A percentile compares a stretch with the other conserved stretches of the same genome.
phyloP scores from a whole-genome alignment of 108 stramenopile genomes.

The Tribonema minus region DNA sequence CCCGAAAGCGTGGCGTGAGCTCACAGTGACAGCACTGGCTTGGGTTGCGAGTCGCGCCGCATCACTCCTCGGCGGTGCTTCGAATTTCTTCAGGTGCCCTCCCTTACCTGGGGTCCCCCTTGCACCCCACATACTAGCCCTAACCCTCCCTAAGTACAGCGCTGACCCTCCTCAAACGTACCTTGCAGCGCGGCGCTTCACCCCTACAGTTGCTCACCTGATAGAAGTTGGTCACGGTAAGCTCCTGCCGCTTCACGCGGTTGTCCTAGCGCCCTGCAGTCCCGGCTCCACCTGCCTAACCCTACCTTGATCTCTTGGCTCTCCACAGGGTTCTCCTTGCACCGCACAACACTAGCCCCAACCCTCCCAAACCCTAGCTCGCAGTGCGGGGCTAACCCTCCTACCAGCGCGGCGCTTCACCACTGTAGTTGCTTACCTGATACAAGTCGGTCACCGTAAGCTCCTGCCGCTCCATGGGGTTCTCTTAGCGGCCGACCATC shows the following conservation, averaged over 20 bases:
- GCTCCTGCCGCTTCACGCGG: neutral
- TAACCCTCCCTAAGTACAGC: neutral
- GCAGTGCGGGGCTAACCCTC: neutral
- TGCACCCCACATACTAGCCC: neutral
- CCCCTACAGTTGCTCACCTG: constrained; percentile 57
- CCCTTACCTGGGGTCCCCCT: neutral
- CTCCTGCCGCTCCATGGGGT: constrained; percentile 28
- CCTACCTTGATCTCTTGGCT: no score
- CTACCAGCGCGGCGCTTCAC: neutral
- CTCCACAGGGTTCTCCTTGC: constrained; percentile 50
- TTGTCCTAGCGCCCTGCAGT: no score
- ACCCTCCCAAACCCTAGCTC: constrained; percentile 80
- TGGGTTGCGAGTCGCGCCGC: no score
- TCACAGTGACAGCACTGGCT: no score
- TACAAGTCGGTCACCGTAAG: constrained; percentile 71
- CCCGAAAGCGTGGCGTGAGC: no score
- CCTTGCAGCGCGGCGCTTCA: neutral
- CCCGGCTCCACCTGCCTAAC: no score
- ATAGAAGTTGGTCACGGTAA: constrained; percentile 72
- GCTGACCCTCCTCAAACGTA: neutral
- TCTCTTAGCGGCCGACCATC: constrained; percentile 64
- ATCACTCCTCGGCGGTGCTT: no score
- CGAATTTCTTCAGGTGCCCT: no score
- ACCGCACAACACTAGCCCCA: no score
- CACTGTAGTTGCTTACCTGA: constrained; percentile 59